Percentiles rank a stretch among this genome's conserved stretches.
These are phyloP conservation scores for Alloascoidea hylecoeti DNA, from an alignment of 805 yeast genomes.

Conservation along the genomic window DNA sequence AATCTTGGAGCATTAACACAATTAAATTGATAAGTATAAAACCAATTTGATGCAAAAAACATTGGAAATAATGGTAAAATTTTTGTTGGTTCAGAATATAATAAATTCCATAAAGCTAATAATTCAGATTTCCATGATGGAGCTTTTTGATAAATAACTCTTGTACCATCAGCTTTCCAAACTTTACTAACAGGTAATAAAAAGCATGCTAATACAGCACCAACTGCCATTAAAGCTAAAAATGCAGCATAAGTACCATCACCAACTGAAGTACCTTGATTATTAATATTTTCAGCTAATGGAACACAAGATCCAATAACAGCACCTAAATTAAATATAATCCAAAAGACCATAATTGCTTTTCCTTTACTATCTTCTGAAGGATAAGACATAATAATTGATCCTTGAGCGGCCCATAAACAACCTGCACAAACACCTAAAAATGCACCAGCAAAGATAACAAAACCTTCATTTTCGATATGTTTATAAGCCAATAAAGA, in stretches of 20 bases:
- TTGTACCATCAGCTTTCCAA: slow-evolving; percentile 32
- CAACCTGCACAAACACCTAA: slow-evolving; percentile 40
- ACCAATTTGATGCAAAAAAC: slow-evolving; percentile 53
- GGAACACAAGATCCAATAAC: slow-evolving; percentile 47
- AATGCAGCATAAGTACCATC: slow-evolving; percentile 43
- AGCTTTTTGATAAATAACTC: slow-evolving; percentile 27
- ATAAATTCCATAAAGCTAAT: slow-evolving; percentile 21
- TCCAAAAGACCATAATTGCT: slow-evolving; percentile 42
- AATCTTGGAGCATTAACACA: slow-evolving; percentile 40
- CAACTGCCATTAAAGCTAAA: slow-evolving; percentile 33
- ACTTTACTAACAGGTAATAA: slow-evolving; percentile 37
- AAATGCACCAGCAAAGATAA: slow-evolving; percentile 38
- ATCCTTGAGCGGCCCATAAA: slow-evolving; percentile 47
- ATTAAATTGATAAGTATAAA: slow-evolving; percentile 51
- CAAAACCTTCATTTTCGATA: slow-evolving; percentile 23
- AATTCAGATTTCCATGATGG: slow-evolving; percentile 36
- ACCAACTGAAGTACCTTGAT: slow-evolving; percentile 18
- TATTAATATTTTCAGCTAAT: slow-evolving; percentile 33
- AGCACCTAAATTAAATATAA: slow-evolving; percentile 46
- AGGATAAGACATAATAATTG: slow-evolving; percentile 41
- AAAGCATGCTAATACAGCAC: slow-evolving; percentile 27
- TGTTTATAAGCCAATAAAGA: slow-evolving; percentile 28
- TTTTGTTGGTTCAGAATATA: slow-evolving; percentile 26
- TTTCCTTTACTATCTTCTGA: slow-evolving; percentile 36
- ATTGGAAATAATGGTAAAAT: slow-evolving; percentile 40